Evolutionary conservation across 2,329 filamentous ascomycete species (phyloP).

Genomic region (Aureobasidium sp.): DNA sequence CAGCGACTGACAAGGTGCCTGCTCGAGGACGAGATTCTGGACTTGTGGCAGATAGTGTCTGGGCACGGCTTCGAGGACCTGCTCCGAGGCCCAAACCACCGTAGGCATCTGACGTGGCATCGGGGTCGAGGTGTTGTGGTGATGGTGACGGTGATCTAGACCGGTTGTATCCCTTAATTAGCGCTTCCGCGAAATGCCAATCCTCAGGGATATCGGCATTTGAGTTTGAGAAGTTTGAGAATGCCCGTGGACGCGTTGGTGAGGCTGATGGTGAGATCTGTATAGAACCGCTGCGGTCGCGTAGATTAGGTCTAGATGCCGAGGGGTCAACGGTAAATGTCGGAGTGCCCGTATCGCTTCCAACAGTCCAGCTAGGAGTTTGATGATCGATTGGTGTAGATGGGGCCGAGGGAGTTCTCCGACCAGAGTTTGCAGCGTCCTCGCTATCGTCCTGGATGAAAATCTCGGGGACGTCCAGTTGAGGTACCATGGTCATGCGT

Average conservation of each 20-base stretch:
- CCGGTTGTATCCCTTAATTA: constrained; percentile 11
- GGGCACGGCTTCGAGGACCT: not conserved
- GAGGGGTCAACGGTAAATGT: constrained; percentile 13
- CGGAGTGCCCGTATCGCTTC: constrained; percentile 21
- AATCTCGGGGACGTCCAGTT: constrained; percentile 67
- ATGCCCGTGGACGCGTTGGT: constrained; percentile 15
- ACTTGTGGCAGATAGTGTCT: not conserved
- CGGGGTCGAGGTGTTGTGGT: constrained; percentile 5
- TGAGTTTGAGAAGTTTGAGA: constrained; percentile 2
- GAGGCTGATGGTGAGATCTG: constrained; percentile 20
- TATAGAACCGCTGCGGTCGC: constrained; percentile 21
- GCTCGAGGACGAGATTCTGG: constrained; percentile 1
- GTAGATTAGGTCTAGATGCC: not conserved
- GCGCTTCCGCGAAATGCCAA: constrained; percentile 12
- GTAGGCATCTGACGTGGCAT: not conserved
- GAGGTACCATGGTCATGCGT: constrained; percentile 68
- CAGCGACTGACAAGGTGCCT: not conserved
- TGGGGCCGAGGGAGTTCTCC: constrained; percentile 19
- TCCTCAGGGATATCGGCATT: constrained; percentile 1
- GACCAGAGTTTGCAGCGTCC: constrained; percentile 18
- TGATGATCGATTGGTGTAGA: constrained; percentile 21
- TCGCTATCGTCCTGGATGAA: constrained; percentile 69
- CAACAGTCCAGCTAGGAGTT: constrained; percentile 27
- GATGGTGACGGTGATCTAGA: constrained; percentile 19
- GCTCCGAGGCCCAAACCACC: constrained; percentile 3